Percentiles rank a stretch among this genome's conserved stretches.
Evolutionary conservation across 1,284 basidiomycete genomes (phyloP).

Genomic region (Marasmius oreades): DNA sequence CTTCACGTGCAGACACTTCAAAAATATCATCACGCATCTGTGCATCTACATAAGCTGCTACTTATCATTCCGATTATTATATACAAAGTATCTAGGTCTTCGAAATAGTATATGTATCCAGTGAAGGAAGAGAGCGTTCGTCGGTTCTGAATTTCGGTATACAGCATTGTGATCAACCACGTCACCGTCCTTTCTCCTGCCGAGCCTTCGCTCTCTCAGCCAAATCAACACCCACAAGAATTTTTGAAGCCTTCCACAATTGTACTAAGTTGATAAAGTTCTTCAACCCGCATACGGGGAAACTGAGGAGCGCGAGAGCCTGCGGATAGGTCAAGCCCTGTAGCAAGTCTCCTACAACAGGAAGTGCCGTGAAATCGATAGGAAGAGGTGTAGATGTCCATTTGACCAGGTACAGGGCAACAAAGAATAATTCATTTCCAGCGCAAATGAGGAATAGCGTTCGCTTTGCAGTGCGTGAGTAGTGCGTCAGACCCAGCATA

Average conservation of each 20-base stretch:
- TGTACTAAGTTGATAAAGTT: constrained; percentile 96
- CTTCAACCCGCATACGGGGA: constrained; percentile 79
- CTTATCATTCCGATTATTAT: constrained; percentile 1
- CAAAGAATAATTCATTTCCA: constrained; percentile 97
- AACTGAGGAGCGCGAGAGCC: constrained; percentile 62
- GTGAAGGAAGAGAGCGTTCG: neutral
- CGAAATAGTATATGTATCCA: neutral
- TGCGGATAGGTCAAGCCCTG: constrained; percentile 75
- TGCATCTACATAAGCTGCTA: neutral
- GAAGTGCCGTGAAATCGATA: constrained; percentile 18
- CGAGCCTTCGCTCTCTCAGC: constrained; percentile 76
- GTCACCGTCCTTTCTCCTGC: constrained; percentile 32
- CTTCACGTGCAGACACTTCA: neutral
- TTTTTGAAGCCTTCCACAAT: constrained; percentile 98
- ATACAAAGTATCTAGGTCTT: neutral
- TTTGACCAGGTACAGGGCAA: constrained; percentile 92
- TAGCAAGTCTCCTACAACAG: constrained; percentile 18
- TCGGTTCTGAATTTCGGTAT: too few species aligned
- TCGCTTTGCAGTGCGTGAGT: constrained; percentile 39
- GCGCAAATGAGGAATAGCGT: constrained; percentile 94
- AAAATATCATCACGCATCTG: neutral
- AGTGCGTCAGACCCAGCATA: neutral
- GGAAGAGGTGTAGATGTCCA: constrained; percentile 69
- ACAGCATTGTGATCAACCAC: neutral
- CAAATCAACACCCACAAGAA: constrained; percentile 87